phyloP scores from a whole-genome alignment of 345 rosid genomes.

The Eucalyptus camaldulensis region DNA sequence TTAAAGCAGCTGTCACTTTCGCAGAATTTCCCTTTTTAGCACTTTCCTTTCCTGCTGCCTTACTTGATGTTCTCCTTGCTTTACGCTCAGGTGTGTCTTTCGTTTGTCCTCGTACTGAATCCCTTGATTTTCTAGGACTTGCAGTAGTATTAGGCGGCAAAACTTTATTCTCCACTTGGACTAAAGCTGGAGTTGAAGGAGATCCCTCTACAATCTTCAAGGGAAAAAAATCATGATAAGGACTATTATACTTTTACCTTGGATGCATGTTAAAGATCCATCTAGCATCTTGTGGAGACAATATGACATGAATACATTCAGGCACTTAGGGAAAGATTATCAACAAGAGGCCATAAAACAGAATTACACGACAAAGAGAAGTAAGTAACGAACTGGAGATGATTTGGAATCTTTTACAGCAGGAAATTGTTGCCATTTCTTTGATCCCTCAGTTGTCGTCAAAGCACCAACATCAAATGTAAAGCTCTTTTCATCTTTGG shows the following conservation, averaged over 20 bases:
- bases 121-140: slow-evolving; percentile 21
- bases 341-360: background rate
- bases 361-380: background rate
- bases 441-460: slow-evolving; percentile 20
- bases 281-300: background rate
- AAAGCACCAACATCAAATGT: slow-evolving; percentile 28
- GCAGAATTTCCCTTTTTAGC: slow-evolving; percentile 36
- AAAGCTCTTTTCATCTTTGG: slow-evolving; percentile 37
- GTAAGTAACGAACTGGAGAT: slow-evolving; percentile 22
- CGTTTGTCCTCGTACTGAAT: slow-evolving; percentile 8
- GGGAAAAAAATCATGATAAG: background rate
- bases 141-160: slow-evolving; percentile 14
- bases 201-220: slow-evolving; percentile 48
- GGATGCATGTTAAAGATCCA: background rate
- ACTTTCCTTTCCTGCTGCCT: slow-evolving; percentile 46
- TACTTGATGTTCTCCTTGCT: slow-evolving; percentile 52
- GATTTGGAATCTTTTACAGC: slow-evolving; percentile 12
- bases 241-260: background rate
- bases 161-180: slow-evolving; percentile 26
- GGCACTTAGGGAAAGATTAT: background rate
- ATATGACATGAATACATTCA: background rate
- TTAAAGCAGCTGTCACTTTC: slow-evolving; percentile 26
- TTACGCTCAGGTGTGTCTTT: slow-evolving; percentile 66
- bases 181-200: slow-evolving; percentile 32
- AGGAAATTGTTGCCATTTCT: slow-evolving; percentile 25